Evolutionary conservation across 441 rosid species (phyloP).

Genomic region (Adansonia grandidieri): DNA sequence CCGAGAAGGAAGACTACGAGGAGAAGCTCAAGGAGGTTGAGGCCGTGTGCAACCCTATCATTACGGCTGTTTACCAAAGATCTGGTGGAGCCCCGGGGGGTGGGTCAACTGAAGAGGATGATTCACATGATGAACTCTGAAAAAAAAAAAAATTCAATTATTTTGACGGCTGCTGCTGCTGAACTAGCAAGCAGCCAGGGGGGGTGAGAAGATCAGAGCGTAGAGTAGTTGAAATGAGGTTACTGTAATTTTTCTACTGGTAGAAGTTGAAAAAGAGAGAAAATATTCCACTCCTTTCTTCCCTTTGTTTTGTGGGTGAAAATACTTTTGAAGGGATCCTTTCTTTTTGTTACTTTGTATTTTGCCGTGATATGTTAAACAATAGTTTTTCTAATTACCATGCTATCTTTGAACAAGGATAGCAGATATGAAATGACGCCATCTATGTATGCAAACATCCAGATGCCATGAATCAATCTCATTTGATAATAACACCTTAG

Average conservation of each 20-base stretch:
- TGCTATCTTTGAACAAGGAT: slow-evolving; percentile 36
- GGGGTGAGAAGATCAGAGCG: slow-evolving; percentile 16
- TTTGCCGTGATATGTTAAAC: not conserved
- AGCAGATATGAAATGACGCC: slow-evolving; percentile 76
- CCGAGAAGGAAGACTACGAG: slow-evolving; percentile 90
- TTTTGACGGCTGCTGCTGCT: slow-evolving; percentile 14
- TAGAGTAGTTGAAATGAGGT: slow-evolving; percentile 36
- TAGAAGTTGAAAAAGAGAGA: slow-evolving; percentile 25
- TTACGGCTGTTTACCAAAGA: slow-evolving; percentile 82
- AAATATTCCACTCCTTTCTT: slow-evolving; percentile 20
- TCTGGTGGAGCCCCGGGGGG: slow-evolving; percentile 83
- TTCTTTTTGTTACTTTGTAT: slow-evolving; percentile 20
- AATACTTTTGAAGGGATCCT: slow-evolving; percentile 24
- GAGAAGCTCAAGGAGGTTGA: slow-evolving; percentile 97
- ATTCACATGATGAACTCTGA: slow-evolving; percentile 79
- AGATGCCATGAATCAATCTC: slow-evolving; percentile 97
- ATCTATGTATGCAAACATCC: slow-evolving; percentile 68
- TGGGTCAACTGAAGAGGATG: slow-evolving; percentile 54
- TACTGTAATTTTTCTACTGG: slow-evolving; percentile 40
- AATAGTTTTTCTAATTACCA: not conserved
- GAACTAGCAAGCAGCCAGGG: not conserved
- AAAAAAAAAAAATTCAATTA: not conserved
- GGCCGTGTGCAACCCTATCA: slow-evolving; percentile 91
- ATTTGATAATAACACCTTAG: slow-evolving; percentile 66
- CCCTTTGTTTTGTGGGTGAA: slow-evolving; percentile 32